phyloP scores from a whole-genome alignment of 2,329 filamentous ascomycete species.

The Talaromyces funiculosus region DNA sequence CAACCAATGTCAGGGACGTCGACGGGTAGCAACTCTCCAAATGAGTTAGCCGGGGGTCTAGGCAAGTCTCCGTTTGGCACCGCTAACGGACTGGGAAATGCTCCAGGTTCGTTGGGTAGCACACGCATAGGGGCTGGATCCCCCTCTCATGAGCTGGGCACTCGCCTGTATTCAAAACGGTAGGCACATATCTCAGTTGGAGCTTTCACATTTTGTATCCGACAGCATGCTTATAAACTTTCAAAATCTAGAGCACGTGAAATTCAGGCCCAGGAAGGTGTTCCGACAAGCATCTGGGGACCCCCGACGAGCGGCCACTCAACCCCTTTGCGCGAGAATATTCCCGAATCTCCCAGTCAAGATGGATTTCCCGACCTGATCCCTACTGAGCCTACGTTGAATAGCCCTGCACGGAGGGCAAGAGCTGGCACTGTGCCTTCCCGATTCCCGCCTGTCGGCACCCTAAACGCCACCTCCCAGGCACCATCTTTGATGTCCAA shows the following conservation, averaged over 20 bases:
- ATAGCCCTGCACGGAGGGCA: slow-evolving; percentile 66
- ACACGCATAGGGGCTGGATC: slow-evolving; percentile 83
- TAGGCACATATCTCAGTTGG: slow-evolving; percentile 45
- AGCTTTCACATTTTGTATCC: not conserved
- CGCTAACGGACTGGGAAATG: slow-evolving; percentile 54
- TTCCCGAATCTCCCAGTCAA: slow-evolving; percentile 86
- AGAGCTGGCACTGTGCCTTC: slow-evolving; percentile 95
- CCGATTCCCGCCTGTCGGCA: slow-evolving; percentile 73
- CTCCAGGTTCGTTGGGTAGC: slow-evolving; percentile 48
- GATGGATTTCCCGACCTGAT: slow-evolving; percentile 92
- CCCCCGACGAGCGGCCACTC: slow-evolving; percentile 95
- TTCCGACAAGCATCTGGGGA: slow-evolving; percentile 77
- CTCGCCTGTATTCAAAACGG: slow-evolving; percentile 85
- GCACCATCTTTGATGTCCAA: slow-evolving; percentile 60
- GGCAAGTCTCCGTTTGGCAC: slow-evolving; percentile 69
- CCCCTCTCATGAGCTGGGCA: slow-evolving; percentile 86
- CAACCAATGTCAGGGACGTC: slow-evolving; percentile 73
- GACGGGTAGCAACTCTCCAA: slow-evolving; percentile 72
- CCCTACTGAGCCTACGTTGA: slow-evolving; percentile 59
- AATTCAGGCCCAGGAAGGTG: slow-evolving; percentile 92
- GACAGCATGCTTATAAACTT: slow-evolving; percentile 14
- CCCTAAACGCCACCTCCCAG: slow-evolving; percentile 53
- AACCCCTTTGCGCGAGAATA: slow-evolving; percentile 91
- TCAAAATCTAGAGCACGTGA: slow-evolving; percentile 69
- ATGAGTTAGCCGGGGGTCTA: slow-evolving; percentile 60